These are phyloP conservation scores for Dictyostelium purpureum DNA, from an alignment of 78 protist species.

Conservation along the genomic window DNA sequence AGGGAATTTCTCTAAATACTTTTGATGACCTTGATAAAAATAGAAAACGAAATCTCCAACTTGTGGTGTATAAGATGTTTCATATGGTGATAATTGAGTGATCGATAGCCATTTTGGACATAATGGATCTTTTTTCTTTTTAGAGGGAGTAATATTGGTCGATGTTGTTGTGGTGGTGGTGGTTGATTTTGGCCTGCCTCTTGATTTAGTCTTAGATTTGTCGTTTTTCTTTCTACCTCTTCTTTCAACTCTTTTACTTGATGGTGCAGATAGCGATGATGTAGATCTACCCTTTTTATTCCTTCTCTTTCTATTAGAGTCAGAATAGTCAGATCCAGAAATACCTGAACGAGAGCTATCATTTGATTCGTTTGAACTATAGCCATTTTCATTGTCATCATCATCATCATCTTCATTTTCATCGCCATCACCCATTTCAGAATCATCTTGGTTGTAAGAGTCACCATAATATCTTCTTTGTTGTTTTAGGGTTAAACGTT, in stretches of 20 bases:
- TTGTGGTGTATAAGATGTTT: constrained; percentile 58
- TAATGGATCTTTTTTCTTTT: not conserved
- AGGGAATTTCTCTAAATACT: constrained; percentile 51
- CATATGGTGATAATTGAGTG: not conserved
- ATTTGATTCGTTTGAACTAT: not conserved
- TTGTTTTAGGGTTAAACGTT: not conserved
- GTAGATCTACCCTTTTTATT: not conserved
- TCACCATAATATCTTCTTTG: not conserved
- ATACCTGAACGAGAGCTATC: not conserved
- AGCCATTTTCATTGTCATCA: not conserved
- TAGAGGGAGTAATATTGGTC: not conserved
- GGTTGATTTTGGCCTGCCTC: not conserved
- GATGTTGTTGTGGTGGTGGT: not conserved
- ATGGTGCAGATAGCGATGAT: not conserved
- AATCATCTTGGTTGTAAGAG: not conserved
- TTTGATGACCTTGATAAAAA: constrained; percentile 66
- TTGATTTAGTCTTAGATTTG: not conserved
- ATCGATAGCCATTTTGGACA: constrained; percentile 70
- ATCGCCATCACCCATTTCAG: not conserved
- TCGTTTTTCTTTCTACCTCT: constrained; percentile 10
- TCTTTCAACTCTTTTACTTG: not conserved
- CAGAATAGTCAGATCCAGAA: not conserved
- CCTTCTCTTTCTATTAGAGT: not conserved
- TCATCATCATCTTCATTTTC: constrained; percentile 13
- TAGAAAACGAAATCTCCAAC: constrained; percentile 58